Evolutionary conservation across 306 rosid species (phyloP).

Genomic region (Quercus ilex): DNA sequence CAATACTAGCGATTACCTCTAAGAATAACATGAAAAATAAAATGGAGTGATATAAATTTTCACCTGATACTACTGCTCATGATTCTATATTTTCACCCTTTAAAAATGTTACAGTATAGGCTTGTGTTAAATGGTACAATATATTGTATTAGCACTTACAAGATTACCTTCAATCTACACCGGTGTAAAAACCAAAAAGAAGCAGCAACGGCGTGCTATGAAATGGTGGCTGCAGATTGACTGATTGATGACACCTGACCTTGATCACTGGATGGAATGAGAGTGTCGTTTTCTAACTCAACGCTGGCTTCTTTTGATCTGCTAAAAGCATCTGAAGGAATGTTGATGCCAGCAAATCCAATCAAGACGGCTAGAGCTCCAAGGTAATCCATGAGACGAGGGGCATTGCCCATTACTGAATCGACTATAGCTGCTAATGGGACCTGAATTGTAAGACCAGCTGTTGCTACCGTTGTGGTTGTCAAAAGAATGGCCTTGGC

Average conservation of each 20-base stretch:
- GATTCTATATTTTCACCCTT: too few relatives aligned
- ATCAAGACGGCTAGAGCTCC: slow-evolving; percentile 83
- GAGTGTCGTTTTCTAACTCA: slow-evolving; percentile 44
- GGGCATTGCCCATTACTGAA: slow-evolving; percentile 70
- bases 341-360: slow-evolving; percentile 82
- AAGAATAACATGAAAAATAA: too few relatives aligned
- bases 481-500: slow-evolving; percentile 98
- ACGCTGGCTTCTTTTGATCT: slow-evolving; percentile 36
- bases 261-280: slow-evolving; percentile 9
- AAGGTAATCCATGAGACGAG: slow-evolving; percentile 68
- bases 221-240: slow-evolving; percentile 23
- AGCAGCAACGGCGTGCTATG: slow-evolving; percentile 17
- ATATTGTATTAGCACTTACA: not conserved
- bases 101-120: not conserved
- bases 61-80: not conserved
- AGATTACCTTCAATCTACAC: not conserved
- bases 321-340: slow-evolving; percentile 54
- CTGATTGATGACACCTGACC: slow-evolving; percentile 19
- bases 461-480: slow-evolving; percentile 91
- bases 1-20: too few relatives aligned
- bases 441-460: slow-evolving; percentile 93
- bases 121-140: slow-evolving; percentile 6
- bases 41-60: not conserved
- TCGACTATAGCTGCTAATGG: slow-evolving; percentile 93
- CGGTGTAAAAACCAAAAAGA: slow-evolving; percentile 2